These are phyloP conservation scores for Cymbidium sinense DNA, from an alignment of 106 monocot species.

Conservation along the genomic window DNA sequence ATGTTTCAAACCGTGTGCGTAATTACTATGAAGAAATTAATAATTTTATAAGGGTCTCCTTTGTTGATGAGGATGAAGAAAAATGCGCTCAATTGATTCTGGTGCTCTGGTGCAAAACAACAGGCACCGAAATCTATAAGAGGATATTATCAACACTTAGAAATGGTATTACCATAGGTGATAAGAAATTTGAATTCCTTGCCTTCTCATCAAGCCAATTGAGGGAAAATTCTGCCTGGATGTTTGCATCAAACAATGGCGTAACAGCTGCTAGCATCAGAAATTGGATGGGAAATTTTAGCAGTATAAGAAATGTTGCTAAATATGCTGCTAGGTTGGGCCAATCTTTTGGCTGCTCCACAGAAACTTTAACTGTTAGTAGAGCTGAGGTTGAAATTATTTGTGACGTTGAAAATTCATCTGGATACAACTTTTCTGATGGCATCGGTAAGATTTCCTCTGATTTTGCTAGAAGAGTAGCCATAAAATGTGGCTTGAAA, in stretches of 20 bases:
- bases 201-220: conserved; percentile 94
- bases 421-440: conserved; percentile 68
- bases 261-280: conserved; percentile 53
- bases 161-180: conserved; percentile 67
- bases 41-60: conserved; percentile 82
- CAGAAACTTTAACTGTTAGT: conserved; percentile 58
- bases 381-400: conserved; percentile 49
- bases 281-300: conserved; percentile 76
- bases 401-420: conserved; percentile 46
- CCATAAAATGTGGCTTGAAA: conserved; percentile 51
- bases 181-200: conserved; percentile 87
- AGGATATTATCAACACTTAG: conserved; percentile 54
- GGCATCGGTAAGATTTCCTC: conserved; percentile 87
- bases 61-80: conserved; percentile 78
- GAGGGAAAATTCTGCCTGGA: conserved; percentile 82
- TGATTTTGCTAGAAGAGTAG: conserved; percentile 66
- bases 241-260: conserved; percentile 73
- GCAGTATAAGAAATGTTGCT: conserved; percentile 76
- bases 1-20: conserved; percentile 84
- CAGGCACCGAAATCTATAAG: conserved; percentile 48
- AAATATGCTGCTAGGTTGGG: conserved; percentile 91
- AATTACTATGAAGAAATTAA: conserved; percentile 42
- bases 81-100: conserved; percentile 50
- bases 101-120: conserved; percentile 15
- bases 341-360: conserved; percentile 81